Evolutionary conservation across 2,329 filamentous ascomycete genomes (phyloP), one percentile per base, ranked within the genome.

Genomic region (Orbilia javanica): DNA sequence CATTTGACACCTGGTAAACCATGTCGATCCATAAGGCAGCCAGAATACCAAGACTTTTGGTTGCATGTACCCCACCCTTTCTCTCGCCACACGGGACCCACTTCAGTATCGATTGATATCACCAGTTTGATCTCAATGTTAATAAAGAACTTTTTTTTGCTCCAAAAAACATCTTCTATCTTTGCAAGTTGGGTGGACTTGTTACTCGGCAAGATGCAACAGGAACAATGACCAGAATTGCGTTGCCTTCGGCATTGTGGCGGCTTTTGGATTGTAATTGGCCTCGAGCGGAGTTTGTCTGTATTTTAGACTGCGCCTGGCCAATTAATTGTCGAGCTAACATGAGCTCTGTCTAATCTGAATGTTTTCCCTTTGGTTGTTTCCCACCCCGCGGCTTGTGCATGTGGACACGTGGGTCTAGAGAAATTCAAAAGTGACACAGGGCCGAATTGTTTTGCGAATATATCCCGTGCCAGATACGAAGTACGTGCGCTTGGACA

Each of bases 21-120:
- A 72, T 78, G 74, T 78, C 63, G 36, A 39, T 53, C 53, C 44
- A 44, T 71, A 66, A 78, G 74, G 74, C 74, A 78, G 74, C 74
- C 67, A 78, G 74, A 78, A 78, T 55, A 78, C 67, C 74, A 78
- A 78, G 67, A 64, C 50, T 78, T 71, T 66, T 77, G 64, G 55
- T 71, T 77, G 66, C 66, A 71, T 72, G 62, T 34, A 72, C 62
- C 52, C 74, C 74, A 77, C 73, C 20, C 55, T 60, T 60, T 39
- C 39, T 39, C 39, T 66, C 55, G 65, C 72, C 66, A 66, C 60
- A 62, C 66, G 73, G 73, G 73, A 71, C 66, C 66, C 66, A 66
- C 73, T 39, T 60, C 53, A 53, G 57, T 74, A 74, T 74, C 63
- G 62, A 67, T 67, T 29, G 44, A 44, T 63, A 63, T 67, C 44